Base-by-base conservation (phyloP, 2,329 filamentous ascomycete species). In the Nannizziopsis arthrosporioides region DNA sequence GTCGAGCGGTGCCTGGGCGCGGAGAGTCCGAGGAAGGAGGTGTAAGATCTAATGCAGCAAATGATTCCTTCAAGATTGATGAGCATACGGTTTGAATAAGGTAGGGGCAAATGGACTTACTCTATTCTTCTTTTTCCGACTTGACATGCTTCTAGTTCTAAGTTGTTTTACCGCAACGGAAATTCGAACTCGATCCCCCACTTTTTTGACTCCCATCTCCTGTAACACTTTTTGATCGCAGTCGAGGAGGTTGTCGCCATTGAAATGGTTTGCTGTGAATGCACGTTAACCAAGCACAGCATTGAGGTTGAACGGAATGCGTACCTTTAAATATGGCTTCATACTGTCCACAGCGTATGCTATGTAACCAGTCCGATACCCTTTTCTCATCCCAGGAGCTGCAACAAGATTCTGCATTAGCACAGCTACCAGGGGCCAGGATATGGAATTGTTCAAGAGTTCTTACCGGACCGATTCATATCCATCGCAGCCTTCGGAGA, bases 151-250 rank as follows among this genome's bases (percentile, higher is more conserved):
- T 64, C 81, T 85, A 48, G 82, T 87, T 55, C 85, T 75, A 49
- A 92, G 72, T 64, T 87, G 85, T 70, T 90, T 90, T 62, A 90
- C 88, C 55, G 82, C 82, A 53, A 89, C 75, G 59, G 87, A 89
- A 52, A 98, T 82, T 54, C 90, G 85, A 32, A 98, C 90, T 47
- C 92, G 82, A 66, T 98, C 92, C 54, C 92, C 92, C 55, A 98
- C 85, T 68, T 96, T 98, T 57, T 94, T 93, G 57, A 98, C 90
- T 38, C 92, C 92, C 80, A 98, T 94, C 66, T 98, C 92, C 67
- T 94, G 93, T 54, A 98, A 75, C 36, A 94, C 87, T 48, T 88
- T 83, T 72, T 94, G 93, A 67, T 98, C 92, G 75, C 95, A 90
- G 68, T 98, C 92, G 57, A 98, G 76, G 39, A 98, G 73, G 62